These are phyloP conservation scores for Urostyla sp. DNA, from an alignment of 73 alveolate genomes.

Conservation along the genomic window DNA sequence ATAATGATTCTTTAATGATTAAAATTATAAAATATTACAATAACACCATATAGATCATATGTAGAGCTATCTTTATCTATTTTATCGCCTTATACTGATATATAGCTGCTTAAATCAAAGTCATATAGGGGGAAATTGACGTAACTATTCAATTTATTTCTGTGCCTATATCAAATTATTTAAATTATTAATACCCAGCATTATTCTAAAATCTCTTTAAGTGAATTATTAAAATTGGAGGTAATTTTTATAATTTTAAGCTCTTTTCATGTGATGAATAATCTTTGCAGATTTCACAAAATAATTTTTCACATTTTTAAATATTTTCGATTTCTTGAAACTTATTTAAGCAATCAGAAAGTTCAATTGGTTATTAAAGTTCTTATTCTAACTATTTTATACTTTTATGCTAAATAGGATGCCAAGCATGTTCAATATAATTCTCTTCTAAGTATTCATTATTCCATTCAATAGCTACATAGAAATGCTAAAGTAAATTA, in stretches of 20 bases:
- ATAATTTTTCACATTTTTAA: background rate
- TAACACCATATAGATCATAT: conserved; percentile 86
- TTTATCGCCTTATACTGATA: background rate
- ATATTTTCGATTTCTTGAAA: conserved; percentile 3
- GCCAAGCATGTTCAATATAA: background rate
- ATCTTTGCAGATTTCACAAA: conserved; percentile 67
- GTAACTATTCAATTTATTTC: conserved; percentile 4
- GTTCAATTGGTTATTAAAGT: background rate
- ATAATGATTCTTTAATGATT: conserved; percentile 68
- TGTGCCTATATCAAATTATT: background rate
- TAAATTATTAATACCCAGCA: background rate
- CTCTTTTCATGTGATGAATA: conserved; percentile 70
- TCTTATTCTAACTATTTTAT: background rate
- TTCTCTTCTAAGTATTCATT: background rate
- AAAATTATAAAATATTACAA: background rate
- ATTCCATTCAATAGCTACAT: conserved; percentile 52
- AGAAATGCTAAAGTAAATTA: background rate
- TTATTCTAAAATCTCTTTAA: conserved; percentile 77
- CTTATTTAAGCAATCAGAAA: conserved; percentile 5
- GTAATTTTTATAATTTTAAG: conserved; percentile 70
- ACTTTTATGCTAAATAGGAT: conserved; percentile 7
- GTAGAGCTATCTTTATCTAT: conserved; percentile 5
- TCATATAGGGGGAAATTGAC: conserved; percentile 60
- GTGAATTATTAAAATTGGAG: conserved; percentile 80
- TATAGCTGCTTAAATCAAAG: conserved; percentile 42